A percentile compares a stretch with the other conserved stretches of the same genome.
phyloP scores from a whole-genome alignment of 331 rosid genomes.

The Phaseolus coccineus region DNA sequence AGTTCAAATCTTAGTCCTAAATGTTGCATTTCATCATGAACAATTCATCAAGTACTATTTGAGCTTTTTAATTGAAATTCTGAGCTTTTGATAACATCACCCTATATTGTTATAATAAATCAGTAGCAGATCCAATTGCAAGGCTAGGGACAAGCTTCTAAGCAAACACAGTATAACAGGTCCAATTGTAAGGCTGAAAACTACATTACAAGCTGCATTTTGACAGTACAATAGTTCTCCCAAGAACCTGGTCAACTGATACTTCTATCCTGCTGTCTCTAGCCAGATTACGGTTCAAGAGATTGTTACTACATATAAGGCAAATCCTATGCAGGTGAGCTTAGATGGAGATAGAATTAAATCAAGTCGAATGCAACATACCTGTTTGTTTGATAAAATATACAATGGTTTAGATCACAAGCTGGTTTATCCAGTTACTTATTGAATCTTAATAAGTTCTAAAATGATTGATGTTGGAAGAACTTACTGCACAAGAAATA shows the following conservation, averaged over 20 bases:
- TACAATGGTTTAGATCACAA: neutral
- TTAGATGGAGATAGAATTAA: neutral
- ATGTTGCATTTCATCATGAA: constrained; percentile 1
- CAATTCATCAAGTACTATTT: neutral
- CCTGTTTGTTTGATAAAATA: neutral
- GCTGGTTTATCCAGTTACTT: neutral
- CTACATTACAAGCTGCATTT: neutral
- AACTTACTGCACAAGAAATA: neutral
- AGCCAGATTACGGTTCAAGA: neutral
- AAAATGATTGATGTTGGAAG: neutral
- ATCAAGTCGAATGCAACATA: neutral
- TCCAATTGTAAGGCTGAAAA: neutral
- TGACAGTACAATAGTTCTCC: neutral
- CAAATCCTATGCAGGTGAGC: neutral
- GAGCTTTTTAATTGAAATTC: neutral
- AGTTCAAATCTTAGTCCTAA: neutral
- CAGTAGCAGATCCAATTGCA: neutral
- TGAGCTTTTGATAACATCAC: neutral
- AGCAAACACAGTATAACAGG: neutral
- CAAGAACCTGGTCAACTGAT: neutral
- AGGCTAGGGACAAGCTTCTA: neutral
- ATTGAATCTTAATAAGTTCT: neutral
- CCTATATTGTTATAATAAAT: neutral
- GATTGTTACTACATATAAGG: neutral
- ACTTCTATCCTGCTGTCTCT: neutral